Percentiles rank a stretch among this genome's conserved stretches.
Conservation (phyloP, 192 early-diverging fungal species). For the Mortierella antarctica region DNA sequence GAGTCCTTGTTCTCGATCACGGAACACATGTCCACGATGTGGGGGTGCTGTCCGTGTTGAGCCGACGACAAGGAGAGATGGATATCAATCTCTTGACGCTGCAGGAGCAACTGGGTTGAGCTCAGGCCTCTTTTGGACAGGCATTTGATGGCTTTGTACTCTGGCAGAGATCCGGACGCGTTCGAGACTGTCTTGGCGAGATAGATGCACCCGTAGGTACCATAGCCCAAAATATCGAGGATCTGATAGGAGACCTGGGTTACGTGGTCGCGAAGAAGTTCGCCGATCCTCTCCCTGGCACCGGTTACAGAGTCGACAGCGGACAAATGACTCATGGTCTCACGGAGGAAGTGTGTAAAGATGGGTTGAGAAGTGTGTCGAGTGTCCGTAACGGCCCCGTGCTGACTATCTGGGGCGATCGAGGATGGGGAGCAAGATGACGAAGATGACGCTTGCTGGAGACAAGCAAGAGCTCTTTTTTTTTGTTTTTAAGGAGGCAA, state of each 20-base stretch:
- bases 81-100: slow-evolving; percentile 67
- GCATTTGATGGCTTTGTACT: slow-evolving; percentile 73
- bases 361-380: neutral
- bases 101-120: slow-evolving; percentile 58
- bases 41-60: slow-evolving; percentile 67
- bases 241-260: slow-evolving; percentile 55
- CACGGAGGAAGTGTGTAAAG: neutral
- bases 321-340: slow-evolving; percentile 26
- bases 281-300: slow-evolving; percentile 32
- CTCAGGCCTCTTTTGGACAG: slow-evolving; percentile 58
- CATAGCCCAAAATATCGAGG: slow-evolving; percentile 70
- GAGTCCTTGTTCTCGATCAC: slow-evolving; percentile 90
- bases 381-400: slow-evolving; percentile 3
- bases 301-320: slow-evolving; percentile 49
- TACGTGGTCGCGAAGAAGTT: slow-evolving; percentile 23
- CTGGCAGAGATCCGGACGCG: slow-evolving; percentile 20
- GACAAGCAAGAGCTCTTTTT: slow-evolving; percentile 2
- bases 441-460: neutral
- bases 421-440: slow-evolving; percentile 3
- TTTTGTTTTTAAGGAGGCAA: slow-evolving; percentile 24
- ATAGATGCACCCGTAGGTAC: slow-evolving; percentile 82
- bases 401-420: neutral
- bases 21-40: slow-evolving; percentile 88
- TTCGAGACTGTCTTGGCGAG: slow-evolving; percentile 56
- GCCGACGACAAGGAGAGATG: slow-evolving; percentile 62